Conservation (phyloP, 2,329 filamentous ascomycete species). For the Pyrenochaeta sp. region DNA sequence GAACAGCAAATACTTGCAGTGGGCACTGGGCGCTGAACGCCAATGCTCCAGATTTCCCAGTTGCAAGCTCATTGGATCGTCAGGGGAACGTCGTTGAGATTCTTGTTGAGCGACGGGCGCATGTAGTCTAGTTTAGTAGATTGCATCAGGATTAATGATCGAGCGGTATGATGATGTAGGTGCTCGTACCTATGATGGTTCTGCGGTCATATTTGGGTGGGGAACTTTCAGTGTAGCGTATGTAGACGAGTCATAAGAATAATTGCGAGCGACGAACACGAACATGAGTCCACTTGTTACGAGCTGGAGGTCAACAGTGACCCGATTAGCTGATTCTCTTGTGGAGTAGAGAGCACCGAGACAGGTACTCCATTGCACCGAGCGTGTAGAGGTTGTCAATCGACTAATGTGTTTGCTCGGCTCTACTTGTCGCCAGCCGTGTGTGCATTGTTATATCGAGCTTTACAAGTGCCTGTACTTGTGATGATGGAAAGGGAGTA, state of each 20-base stretch:
- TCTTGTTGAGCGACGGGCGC: not conserved
- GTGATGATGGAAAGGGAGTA: not conserved
- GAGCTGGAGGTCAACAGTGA: not conserved
- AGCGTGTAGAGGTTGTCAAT: no score
- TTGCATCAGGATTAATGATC: not conserved
- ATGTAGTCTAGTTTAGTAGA: not conserved
- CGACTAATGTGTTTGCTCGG: not conserved
- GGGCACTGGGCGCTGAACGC: constrained; percentile 9
- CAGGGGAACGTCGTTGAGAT: constrained; percentile 8
- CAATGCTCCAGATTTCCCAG: not conserved
- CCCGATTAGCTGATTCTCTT: not conserved
- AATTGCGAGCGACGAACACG: not conserved
- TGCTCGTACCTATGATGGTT: not conserved
- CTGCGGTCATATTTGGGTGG: not conserved
- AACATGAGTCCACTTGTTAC: not conserved
- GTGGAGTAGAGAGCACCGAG: not conserved
- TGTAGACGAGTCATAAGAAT: not conserved
- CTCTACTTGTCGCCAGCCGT: not conserved
- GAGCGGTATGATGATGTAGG: not conserved
- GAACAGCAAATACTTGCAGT: constrained; percentile 2
- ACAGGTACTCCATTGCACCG: no score
- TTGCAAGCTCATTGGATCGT: constrained; percentile 1
- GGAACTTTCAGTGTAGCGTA: not conserved
- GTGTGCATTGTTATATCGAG: not conserved
- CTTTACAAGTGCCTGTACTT: not conserved